phyloP scores from a whole-genome alignment of 2,329 filamentous ascomycete species.

The Hirsutella rhossiliensis region DNA sequence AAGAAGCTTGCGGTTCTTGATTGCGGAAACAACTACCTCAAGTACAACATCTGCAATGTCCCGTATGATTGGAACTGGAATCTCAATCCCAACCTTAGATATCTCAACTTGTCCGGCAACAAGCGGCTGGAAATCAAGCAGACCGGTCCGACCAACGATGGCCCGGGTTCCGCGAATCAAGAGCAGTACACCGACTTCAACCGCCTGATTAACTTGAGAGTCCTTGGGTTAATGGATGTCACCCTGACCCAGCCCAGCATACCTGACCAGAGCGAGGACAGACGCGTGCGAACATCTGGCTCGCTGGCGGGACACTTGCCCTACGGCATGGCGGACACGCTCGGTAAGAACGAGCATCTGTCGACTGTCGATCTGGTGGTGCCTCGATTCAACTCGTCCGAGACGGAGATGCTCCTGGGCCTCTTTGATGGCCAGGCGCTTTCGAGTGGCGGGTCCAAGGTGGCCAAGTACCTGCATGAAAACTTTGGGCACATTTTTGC shows the following conservation, averaged over 20 bases:
- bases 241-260: conserved; percentile 88
- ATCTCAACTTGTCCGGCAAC: conserved; percentile 93
- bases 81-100: conserved; percentile 88
- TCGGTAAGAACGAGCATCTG: conserved; percentile 86
- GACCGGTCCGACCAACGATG: conserved; percentile 31
- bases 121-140: conserved; percentile 86
- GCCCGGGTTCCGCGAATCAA: conserved; percentile 40
- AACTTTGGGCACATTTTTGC: conserved; percentile 82
- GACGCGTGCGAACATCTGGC: conserved; percentile 93
- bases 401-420: conserved; percentile 84
- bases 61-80: conserved; percentile 99
- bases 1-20: conserved; percentile 86
- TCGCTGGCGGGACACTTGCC: conserved; percentile 81
- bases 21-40: conserved; percentile 87
- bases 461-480: conserved; percentile 93
- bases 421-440: conserved; percentile 92
- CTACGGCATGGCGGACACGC: conserved; percentile 94
- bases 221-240: conserved; percentile 94
- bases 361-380: conserved; percentile 95
- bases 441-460: conserved; percentile 81
- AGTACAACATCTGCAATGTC: conserved; percentile 98
- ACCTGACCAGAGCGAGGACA: conserved; percentile 88
- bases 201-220: conserved; percentile 67
- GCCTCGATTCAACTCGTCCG: conserved; percentile 78
- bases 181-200: conserved; percentile 77